Base-by-base conservation (phyloP, 768 basidiomycete genomes). In the Podaxis carcinomalis region DNA sequence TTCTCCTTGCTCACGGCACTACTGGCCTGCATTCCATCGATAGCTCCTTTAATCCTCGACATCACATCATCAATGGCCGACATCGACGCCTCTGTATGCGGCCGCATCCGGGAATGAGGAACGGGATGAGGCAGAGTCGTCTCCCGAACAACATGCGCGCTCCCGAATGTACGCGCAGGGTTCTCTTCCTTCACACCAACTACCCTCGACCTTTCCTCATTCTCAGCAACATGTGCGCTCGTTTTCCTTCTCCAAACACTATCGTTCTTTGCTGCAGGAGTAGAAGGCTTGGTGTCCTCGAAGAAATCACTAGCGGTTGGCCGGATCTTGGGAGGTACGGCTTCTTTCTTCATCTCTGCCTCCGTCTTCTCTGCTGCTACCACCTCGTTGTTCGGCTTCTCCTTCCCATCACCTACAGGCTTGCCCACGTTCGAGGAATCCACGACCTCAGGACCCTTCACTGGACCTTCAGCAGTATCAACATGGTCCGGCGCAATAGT, bases 41-140 rank as follows among this genome's bases (percentile, higher is more conserved):
- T 68, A 13, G 87, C 92, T 35, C 90, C 92, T 68, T 88, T 93
- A 68, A 94, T 93, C 44, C 92, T 84, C 5, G 89, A 90, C 83
- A 94, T 92, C 27, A 85, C 83, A 68, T 94, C 90, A 68, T 91
- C 85, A 63, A 93, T 73, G 16, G 90, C 82, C 2, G 90, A 87
- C 84, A 92, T 90, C 7, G 77, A 68, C 23, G 82, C 75, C 64
- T 82, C 82, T 62, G 71, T 65, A 63, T 79, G 78, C 23, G 53
- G 69, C 44, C 82, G 77, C 19, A 74, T 40, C 28, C 62, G 56
- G 25, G 64, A 54, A 27, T 62, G 59, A 11, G 51, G 57, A 5
- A 57, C 39, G n/a, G 28, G 16, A 50, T 27, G 58, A 21, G 68
- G 5, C 39, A 52, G 36, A 28, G 68, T 42, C 42, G 62, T 50